Evolutionary conservation across 768 basidiomycete species (phyloP).

Genomic region (Candolleomyces aberdarensis): DNA sequence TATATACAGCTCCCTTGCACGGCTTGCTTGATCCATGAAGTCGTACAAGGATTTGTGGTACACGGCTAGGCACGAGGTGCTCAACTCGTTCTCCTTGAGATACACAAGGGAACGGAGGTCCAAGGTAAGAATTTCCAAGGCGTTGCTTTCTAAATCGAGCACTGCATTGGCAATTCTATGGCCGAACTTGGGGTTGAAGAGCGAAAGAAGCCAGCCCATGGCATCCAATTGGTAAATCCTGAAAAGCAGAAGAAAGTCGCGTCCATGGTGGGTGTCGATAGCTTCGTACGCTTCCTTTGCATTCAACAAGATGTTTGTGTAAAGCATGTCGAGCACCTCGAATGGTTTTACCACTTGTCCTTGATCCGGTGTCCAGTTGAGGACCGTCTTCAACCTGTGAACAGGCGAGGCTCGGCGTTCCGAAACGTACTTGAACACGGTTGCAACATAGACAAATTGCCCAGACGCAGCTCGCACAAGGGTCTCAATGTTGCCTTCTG

Average conservation of each 20-base stretch:
- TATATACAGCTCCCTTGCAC: no score
- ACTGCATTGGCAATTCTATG: no score
- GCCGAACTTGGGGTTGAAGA: no score
- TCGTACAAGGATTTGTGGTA: background rate
- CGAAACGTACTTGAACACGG: background rate
- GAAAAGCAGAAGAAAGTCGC: background rate
- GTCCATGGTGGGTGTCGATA: background rate
- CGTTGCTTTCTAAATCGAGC: no score
- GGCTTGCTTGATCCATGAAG: background rate
- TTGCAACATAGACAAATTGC: slow-evolving; percentile 6
- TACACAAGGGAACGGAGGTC: background rate
- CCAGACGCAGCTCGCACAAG: background rate
- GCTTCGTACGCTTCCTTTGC: background rate
- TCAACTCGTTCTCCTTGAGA: no score
- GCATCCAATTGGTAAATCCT: no score
- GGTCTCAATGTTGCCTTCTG: background rate
- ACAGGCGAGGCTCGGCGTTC: background rate
- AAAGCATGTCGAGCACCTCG: background rate
- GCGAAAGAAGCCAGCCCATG: no score
- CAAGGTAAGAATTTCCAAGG: background rate
- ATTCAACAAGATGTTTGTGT: background rate
- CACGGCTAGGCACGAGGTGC: background rate
- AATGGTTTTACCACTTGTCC: background rate
- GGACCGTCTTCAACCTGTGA: background rate
- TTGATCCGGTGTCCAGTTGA: background rate